A percentile compares a stretch with the other conserved stretches of the same genome.
Conservation (phyloP, 176 grass and related monocot species). For the Oryza officinalis region DNA sequence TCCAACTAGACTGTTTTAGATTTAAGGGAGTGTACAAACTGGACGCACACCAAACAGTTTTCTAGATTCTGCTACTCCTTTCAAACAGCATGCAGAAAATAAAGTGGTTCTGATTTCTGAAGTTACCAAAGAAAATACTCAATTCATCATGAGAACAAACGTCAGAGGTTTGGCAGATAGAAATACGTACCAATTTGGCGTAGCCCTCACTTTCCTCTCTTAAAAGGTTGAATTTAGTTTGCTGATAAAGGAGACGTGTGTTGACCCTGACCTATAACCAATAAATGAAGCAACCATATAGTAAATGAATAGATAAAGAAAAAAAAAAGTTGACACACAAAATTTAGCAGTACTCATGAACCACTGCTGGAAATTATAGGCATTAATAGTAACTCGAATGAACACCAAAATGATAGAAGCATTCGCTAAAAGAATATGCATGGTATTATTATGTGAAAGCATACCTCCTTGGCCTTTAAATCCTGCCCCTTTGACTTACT, state of each 20-base stretch:
- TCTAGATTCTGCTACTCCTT: slow-evolving; percentile 8
- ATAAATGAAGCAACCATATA: slow-evolving; percentile 31
- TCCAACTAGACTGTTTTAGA: background rate
- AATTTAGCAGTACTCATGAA: slow-evolving; percentile 17
- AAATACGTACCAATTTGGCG: slow-evolving; percentile 83
- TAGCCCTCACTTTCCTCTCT: slow-evolving; percentile 99
- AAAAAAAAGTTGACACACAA: slow-evolving; percentile 15
- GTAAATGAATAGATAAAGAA: background rate
- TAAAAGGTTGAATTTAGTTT: slow-evolving; percentile 98
- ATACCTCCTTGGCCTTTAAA: slow-evolving; percentile 93
- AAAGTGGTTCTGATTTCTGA: background rate
- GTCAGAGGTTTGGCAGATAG: background rate
- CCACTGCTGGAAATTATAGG: background rate
- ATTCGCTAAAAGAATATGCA: slow-evolving; percentile 8
- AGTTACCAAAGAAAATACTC: slow-evolving; percentile 5
- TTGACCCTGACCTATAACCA: slow-evolving; percentile 95
- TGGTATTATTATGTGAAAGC: background rate
- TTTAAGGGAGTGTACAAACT: background rate
- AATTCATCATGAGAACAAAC: slow-evolving; percentile 25
- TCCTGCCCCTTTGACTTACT: slow-evolving; percentile 90
- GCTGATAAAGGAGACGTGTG: slow-evolving; percentile 96
- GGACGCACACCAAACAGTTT: slow-evolving; percentile 9
- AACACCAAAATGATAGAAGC: slow-evolving; percentile 15
- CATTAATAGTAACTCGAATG: background rate
- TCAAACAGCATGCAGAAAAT: slow-evolving; percentile 16